phyloP scores from a whole-genome alignment of 2,329 filamentous ascomycete genomes.

The Fusarium sp. region DNA sequence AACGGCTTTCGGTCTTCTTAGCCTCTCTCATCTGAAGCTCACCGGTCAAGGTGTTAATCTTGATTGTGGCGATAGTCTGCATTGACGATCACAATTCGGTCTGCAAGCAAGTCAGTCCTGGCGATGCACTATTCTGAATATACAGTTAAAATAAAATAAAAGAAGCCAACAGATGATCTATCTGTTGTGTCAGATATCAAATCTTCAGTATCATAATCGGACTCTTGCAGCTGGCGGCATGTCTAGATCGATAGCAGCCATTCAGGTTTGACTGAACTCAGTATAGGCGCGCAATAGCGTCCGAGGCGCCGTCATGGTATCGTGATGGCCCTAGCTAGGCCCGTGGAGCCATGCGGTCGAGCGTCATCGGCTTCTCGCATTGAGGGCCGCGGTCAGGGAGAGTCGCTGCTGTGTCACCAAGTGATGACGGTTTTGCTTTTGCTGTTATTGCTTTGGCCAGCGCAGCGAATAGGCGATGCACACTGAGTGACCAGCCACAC shows the following conservation, averaged over 20 bases:
- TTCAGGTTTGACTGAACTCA: slow-evolving; percentile 11
- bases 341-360: slow-evolving; percentile 21
- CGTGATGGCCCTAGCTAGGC: slow-evolving; percentile 11
- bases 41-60: slow-evolving; percentile 17
- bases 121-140: slow-evolving; percentile 2
- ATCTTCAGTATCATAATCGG: slow-evolving; percentile 32
- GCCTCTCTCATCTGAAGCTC: slow-evolving; percentile 1
- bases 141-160: not conserved
- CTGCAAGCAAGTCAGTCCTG: slow-evolving; percentile 5
- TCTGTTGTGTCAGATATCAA: slow-evolving; percentile 12
- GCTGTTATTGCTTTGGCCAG: slow-evolving; percentile 13
- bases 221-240: slow-evolving; percentile 23
- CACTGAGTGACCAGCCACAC: slow-evolving; percentile 32
- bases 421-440: slow-evolving; percentile 38
- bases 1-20: not conserved
- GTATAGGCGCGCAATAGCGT: slow-evolving; percentile 24
- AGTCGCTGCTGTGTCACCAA: slow-evolving; percentile 25
- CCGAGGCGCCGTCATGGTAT: slow-evolving; percentile 15
- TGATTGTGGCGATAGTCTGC: slow-evolving; percentile 18
- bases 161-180: slow-evolving; percentile 5
- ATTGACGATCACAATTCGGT: slow-evolving; percentile 12
- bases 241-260: slow-evolving; percentile 23
- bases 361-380: slow-evolving; percentile 33
- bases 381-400: slow-evolving; percentile 9
- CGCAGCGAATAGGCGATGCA: slow-evolving; percentile 19